A percentile compares a stretch with the other conserved stretches of the same genome.
These are phyloP conservation scores for Globisporangium orthogonon DNA, from an alignment of 352 stramenopile species.

Conservation along the genomic window DNA sequence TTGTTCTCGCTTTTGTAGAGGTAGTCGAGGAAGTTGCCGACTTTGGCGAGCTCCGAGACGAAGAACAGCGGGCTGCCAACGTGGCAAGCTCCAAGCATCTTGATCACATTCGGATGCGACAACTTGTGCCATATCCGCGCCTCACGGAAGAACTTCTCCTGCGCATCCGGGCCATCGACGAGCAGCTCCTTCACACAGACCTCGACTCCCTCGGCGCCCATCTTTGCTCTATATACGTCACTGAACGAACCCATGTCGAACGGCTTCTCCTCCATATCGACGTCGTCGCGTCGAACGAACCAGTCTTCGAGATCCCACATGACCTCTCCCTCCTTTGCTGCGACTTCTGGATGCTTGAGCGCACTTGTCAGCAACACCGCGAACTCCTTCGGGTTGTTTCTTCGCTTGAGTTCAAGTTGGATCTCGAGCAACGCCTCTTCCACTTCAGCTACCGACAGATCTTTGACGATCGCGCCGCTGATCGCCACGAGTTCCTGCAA, in stretches of 20 bases:
- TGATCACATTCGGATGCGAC: slow-evolving; percentile 20
- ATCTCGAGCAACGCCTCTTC: slow-evolving; percentile 7
- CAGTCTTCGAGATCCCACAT: neutral
- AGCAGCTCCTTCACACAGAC: slow-evolving; percentile 28
- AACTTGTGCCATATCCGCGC: slow-evolving; percentile 18
- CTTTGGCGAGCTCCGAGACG: slow-evolving; percentile 29
- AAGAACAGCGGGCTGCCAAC: slow-evolving; percentile 16
- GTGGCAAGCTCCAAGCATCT: slow-evolving; percentile 19
- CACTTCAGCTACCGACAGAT: slow-evolving; percentile 2
- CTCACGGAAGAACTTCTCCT: slow-evolving; percentile 16
- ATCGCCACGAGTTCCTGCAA: slow-evolving; percentile 11
- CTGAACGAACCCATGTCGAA: slow-evolving; percentile 10
- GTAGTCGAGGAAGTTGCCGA: slow-evolving; percentile 32
- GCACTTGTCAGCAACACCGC: slow-evolving; percentile 3
- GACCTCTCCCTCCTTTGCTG: neutral
- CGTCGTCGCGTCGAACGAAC: slow-evolving; percentile 4
- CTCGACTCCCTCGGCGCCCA: slow-evolving; percentile 6
- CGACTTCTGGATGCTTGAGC: slow-evolving; percentile 6
- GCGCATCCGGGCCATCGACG: neutral
- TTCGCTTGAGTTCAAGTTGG: slow-evolving; percentile 6
- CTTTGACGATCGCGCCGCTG: slow-evolving; percentile 1
- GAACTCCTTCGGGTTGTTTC: slow-evolving; percentile 1
- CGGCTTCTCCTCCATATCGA: slow-evolving; percentile 6
- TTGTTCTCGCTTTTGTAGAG: slow-evolving; percentile 17
- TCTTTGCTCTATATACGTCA: slow-evolving; percentile 13